These are phyloP conservation scores for Bolboschoenoplectus hybrid DNA, from an alignment of 202 grass and related monocot genomes.

Conservation along the genomic window DNA sequence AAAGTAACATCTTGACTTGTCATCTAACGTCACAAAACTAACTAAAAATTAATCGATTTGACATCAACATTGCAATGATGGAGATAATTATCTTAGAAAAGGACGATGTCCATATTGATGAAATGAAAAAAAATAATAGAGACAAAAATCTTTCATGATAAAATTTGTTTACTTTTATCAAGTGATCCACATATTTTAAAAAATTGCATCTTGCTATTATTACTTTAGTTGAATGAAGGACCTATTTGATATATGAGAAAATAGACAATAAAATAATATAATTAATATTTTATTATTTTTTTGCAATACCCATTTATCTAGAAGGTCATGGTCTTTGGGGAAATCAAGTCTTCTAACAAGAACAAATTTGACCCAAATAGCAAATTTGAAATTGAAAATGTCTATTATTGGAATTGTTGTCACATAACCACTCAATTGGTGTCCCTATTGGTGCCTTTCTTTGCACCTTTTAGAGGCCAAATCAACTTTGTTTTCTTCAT, in stretches of 20 bases:
- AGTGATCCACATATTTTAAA: neutral
- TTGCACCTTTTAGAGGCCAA: neutral
- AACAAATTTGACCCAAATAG: constrained; percentile 22
- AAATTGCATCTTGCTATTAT: too few species aligned
- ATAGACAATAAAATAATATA: neutral
- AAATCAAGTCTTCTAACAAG: constrained; percentile 11
- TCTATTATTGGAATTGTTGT: neutral
- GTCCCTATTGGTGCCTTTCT: neutral
- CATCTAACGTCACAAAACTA: too few species aligned
- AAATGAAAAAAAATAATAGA: neutral
- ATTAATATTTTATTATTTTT: neutral
- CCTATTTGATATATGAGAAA: neutral
- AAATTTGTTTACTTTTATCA: neutral
- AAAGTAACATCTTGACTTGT: neutral
- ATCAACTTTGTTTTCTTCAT: neutral
- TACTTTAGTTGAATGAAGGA: too few species aligned
- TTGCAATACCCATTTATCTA: constrained; percentile 26
- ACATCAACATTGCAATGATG: neutral
- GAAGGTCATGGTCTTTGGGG: constrained; percentile 16
- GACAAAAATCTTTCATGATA: neutral
- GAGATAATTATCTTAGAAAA: neutral
- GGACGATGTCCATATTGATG: neutral
- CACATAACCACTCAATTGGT: neutral
- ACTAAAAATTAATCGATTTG: neutral
- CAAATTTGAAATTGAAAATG: neutral